These are phyloP conservation scores for Phytopythium helicoides DNA, from an alignment of 352 stramenopile genomes.

Conservation along the genomic window DNA sequence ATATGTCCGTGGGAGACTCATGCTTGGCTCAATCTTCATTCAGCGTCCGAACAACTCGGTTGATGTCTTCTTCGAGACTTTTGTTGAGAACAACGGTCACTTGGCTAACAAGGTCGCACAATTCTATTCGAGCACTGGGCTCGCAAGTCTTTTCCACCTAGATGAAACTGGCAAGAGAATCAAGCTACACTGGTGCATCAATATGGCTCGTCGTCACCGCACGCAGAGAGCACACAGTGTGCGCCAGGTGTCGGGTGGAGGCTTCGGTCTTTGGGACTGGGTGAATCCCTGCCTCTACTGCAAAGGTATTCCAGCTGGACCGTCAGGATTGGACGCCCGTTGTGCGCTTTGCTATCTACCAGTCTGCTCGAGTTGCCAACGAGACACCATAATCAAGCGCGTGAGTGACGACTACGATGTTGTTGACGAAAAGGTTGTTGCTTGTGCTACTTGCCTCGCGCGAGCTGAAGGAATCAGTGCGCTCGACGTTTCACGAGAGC, in stretches of 20 bases:
- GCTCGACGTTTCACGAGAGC: neutral
- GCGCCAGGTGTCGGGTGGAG: no score
- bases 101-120: neutral
- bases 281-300: no score
- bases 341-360: slow-evolving; percentile 28
- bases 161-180: neutral
- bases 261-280: no score
- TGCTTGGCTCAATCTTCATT: slow-evolving; percentile 21
- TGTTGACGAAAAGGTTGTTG: slow-evolving; percentile 15
- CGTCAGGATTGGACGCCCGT: no score
- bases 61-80: slow-evolving; percentile 28
- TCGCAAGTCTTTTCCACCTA: neutral
- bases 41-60: slow-evolving; percentile 14
- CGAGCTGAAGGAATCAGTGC: neutral
- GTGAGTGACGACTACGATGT: slow-evolving; percentile 23
- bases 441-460: slow-evolving; percentile 26
- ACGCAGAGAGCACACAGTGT: no score
- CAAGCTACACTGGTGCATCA: neutral
- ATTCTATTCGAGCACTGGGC: neutral
- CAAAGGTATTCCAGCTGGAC: no score
- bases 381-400: slow-evolving; percentile 27
- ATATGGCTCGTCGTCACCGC: neutral
- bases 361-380: slow-evolving; percentile 33
- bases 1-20: slow-evolving; percentile 32
- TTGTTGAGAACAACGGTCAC: neutral